Evolutionary conservation across 805 yeast species (phyloP).

Genomic region (Zygosaccharomyces pseudorouxii): DNA sequence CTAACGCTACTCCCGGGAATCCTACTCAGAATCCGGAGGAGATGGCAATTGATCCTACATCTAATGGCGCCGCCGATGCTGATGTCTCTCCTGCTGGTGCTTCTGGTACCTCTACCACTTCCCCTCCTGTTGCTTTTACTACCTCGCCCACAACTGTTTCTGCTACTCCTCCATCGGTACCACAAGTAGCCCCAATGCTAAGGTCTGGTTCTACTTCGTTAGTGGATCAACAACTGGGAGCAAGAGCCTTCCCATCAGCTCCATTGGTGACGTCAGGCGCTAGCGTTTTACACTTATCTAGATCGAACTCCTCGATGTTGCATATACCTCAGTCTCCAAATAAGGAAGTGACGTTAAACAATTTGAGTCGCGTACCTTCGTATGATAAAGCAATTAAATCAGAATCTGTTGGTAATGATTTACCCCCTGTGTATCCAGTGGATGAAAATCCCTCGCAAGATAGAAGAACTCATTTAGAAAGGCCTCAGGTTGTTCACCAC

Average conservation of each 20-base stretch:
- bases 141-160: too few species aligned
- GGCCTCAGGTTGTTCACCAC: slow-evolving; percentile 29
- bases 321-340: slow-evolving; percentile 38
- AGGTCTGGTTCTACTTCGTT: slow-evolving; percentile 2
- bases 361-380: slow-evolving; percentile 73
- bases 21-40: neutral
- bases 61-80: neutral
- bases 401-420: slow-evolving; percentile 44
- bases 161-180: neutral
- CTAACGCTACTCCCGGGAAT: slow-evolving; percentile 1
- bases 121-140: too few species aligned
- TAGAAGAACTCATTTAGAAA: slow-evolving; percentile 17
- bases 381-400: slow-evolving; percentile 72
- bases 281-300: slow-evolving; percentile 2
- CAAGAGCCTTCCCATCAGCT: neutral
- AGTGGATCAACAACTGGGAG: neutral
- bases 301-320: slow-evolving; percentile 6
- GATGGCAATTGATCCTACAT: neutral
- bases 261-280: slow-evolving; percentile 2
- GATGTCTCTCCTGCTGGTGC: neutral
- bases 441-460: slow-evolving; percentile 1
- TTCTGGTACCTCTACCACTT: neutral
- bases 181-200: neutral
- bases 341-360: slow-evolving; percentile 39
- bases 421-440: slow-evolving; percentile 64